Evolutionary conservation across 345 rosid species (phyloP).

Genomic region (Raphanus raphanistrum): DNA sequence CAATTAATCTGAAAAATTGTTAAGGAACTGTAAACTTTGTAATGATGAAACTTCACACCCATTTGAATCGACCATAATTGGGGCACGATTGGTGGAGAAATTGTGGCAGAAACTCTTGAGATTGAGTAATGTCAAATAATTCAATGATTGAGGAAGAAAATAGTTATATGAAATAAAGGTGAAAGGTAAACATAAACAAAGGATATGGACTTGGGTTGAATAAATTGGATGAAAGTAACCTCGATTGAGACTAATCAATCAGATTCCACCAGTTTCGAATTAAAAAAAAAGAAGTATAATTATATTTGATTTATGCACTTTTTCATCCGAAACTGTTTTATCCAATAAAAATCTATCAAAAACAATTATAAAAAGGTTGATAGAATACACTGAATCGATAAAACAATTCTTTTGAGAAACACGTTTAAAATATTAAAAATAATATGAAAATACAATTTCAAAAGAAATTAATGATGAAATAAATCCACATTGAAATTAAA

Average conservation of each 20-base stretch:
- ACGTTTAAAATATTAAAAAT: too few relatives aligned
- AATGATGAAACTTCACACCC: conserved; percentile 14
- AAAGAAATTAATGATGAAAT: too few relatives aligned
- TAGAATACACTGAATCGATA: too few relatives aligned
- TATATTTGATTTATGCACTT: conserved; percentile 1
- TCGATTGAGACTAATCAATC: conserved; percentile 3
- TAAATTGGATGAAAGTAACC: neutral
- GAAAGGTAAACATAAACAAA: conserved; percentile 5
- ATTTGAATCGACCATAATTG: conserved; percentile 2
- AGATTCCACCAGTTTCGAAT: neutral
- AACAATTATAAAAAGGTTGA: too few relatives aligned
- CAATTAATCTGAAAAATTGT: conserved; percentile 1
- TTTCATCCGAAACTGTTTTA: too few relatives aligned
- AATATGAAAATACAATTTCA: too few relatives aligned
- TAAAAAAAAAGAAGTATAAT: neutral
- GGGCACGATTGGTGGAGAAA: conserved; percentile 38
- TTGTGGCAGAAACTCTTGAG: conserved; percentile 31
- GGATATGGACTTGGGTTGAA: conserved; percentile 19
- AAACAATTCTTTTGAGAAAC: too few relatives aligned
- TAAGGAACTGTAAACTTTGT: conserved; percentile 3
- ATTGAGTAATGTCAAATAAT: neutral
- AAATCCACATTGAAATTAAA: too few relatives aligned
- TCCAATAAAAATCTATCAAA: too few relatives aligned
- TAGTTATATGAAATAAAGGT: neutral
- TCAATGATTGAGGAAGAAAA: conserved; percentile 3